A percentile compares a stretch with the other conserved stretches of the same genome.
Evolutionary conservation across 805 yeast species (phyloP).

Genomic region (Saturnispora serradocipensis): DNA sequence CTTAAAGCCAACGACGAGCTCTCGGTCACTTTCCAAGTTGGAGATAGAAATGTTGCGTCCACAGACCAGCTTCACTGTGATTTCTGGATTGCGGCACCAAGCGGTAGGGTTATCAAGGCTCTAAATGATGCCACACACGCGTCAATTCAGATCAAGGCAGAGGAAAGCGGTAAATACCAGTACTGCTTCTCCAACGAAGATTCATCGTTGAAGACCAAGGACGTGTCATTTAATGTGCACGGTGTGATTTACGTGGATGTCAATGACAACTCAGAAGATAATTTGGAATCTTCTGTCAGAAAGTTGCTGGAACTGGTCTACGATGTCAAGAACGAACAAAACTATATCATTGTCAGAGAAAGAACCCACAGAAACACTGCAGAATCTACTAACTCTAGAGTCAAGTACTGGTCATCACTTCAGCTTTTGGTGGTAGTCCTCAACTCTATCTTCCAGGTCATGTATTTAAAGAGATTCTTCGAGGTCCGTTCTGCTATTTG

Average conservation of each 20-base stretch:
- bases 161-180: conserved; percentile 60
- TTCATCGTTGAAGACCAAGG: conserved; percentile 63
- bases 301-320: conserved; percentile 65
- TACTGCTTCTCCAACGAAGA: conserved; percentile 91
- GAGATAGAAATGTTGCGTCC: conserved; percentile 72
- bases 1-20: conserved; percentile 78
- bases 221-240: conserved; percentile 90
- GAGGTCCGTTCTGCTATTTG: conserved; percentile 86
- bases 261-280: conserved; percentile 55
- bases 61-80: conserved; percentile 58
- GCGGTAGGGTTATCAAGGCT: conserved; percentile 42
- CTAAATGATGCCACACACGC: conserved; percentile 66
- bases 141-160: conserved; percentile 60
- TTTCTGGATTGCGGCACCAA: conserved; percentile 41
- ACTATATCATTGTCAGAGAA: conserved; percentile 90
- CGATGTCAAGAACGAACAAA: conserved; percentile 87
- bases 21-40: conserved; percentile 86
- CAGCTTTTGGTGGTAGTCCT: conserved; percentile 79
- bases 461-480: conserved; percentile 87
- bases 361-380: conserved; percentile 98
- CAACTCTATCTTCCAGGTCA: conserved; percentile 88
- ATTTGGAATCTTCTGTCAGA: conserved; percentile 77
- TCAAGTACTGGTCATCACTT: conserved; percentile 95
- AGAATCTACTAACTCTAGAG: conserved; percentile 92
- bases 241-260: conserved; percentile 83